These are phyloP conservation scores for Pinus taeda DNA, from an alignment of 75 land plant species.

Conservation along the genomic window DNA sequence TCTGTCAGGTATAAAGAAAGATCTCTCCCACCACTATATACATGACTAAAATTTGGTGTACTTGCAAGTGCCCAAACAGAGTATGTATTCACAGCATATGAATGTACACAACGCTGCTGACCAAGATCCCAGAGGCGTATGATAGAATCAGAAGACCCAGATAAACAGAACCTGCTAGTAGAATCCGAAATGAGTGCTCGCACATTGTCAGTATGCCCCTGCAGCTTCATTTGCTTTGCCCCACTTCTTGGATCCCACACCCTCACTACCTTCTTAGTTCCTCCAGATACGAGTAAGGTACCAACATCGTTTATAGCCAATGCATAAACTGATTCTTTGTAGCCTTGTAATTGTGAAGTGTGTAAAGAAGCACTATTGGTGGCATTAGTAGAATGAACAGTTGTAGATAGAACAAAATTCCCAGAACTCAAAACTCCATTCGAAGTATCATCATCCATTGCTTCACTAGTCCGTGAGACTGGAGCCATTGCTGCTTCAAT, in stretches of 20 bases:
- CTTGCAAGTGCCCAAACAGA: no score
- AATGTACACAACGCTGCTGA: no score
- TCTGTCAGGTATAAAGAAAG: no score
- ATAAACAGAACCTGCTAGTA: constrained; percentile 97
- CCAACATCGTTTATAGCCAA: constrained; percentile 94
- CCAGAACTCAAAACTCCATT: constrained; percentile 53
- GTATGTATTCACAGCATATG: no score
- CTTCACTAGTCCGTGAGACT: constrained; percentile 54
- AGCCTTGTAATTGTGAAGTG: constrained; percentile 51
- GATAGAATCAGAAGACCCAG: no score
- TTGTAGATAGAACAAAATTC: constrained; percentile 26
- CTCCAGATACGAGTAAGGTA: constrained; percentile 92
- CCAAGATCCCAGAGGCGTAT: no score
- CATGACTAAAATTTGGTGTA: no score
- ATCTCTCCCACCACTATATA: no score
- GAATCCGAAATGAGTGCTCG: constrained; percentile 87
- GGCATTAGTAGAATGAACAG: constrained; percentile 49
- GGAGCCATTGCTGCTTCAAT: constrained; percentile 85
- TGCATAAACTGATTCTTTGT: constrained; percentile 99
- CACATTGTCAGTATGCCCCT: constrained; percentile 97
- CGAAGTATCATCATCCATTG: constrained; percentile 56
- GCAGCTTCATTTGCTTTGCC: constrained; percentile 87
- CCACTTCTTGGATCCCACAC: constrained; percentile 99
- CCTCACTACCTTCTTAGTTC: constrained; percentile 96
- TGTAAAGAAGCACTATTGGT: constrained; percentile 45